Evolutionary conservation across 352 stramenopile species (phyloP).

Genomic region (Saprolegnia parasitica): DNA sequence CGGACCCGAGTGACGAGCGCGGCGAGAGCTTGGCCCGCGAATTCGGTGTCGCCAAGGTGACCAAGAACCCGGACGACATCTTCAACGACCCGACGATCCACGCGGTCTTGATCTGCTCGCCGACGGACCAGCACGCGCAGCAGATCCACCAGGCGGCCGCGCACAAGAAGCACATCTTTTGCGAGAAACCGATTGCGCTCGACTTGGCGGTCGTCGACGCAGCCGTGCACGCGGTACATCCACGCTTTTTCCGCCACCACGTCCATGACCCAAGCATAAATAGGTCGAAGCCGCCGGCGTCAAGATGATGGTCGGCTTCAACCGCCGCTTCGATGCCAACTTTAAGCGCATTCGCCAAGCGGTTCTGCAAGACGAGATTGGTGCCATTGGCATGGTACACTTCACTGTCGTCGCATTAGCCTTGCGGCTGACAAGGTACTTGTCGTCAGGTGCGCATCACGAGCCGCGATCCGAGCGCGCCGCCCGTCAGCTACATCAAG

Average conservation of each 20-base stretch:
- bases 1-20: conserved; percentile 30
- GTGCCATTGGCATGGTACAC: conserved; percentile 74
- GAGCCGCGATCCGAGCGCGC: conserved; percentile 47
- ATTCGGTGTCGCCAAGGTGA: conserved; percentile 60
- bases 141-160: conserved; percentile 92
- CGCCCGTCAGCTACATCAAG: conserved; percentile 48
- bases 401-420: background rate
- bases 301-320: conserved; percentile 95
- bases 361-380: conserved; percentile 84
- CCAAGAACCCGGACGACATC: conserved; percentile 83
- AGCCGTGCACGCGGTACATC: conserved; percentile 46
- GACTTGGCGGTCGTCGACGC: conserved; percentile 66
- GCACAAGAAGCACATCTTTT: conserved; percentile 94
- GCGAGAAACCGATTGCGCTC: conserved; percentile 94
- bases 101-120: conserved; percentile 95
- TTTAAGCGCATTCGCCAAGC: conserved; percentile 85
- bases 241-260: background rate
- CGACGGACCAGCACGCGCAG: conserved; percentile 89
- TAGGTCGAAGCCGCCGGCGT: conserved; percentile 48
- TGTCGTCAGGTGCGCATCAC: conserved; percentile 46
- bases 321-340: conserved; percentile 93
- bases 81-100: conserved; percentile 91
- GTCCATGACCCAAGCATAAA: background rate
- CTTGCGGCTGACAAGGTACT: background rate
- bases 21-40: conserved; percentile 38